Evolutionary conservation across 1,139 yeast species (phyloP).

Genomic region (Sugiyamaella sp.): DNA sequence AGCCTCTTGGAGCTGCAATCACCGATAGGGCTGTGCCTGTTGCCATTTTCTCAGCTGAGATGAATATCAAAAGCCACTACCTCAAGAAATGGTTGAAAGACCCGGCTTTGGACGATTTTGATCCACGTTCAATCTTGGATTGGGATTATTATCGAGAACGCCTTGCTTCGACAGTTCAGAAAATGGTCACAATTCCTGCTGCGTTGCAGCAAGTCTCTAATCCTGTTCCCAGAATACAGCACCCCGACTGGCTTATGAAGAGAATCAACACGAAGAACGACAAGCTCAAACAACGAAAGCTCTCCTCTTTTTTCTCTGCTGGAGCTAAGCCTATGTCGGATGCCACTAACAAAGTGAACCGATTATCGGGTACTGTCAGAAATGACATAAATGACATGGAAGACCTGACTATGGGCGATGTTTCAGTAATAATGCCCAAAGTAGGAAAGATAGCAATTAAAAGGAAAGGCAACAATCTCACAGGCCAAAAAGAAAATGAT

Average conservation of each 20-base stretch:
- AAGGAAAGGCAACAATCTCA: slow-evolving; percentile 27
- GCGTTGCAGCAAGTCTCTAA: slow-evolving; percentile 87
- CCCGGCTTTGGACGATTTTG: slow-evolving; percentile 75
- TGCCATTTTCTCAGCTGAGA: slow-evolving; percentile 88
- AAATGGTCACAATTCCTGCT: slow-evolving; percentile 96
- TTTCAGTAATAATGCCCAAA: slow-evolving; percentile 28
- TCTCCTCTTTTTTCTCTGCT: slow-evolving; percentile 56
- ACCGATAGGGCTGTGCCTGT: slow-evolving; percentile 97
- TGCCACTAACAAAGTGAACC: slow-evolving; percentile 20
- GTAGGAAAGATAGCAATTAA: slow-evolving; percentile 30
- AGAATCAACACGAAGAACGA: slow-evolving; percentile 63
- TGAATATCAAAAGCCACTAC: slow-evolving; percentile 59
- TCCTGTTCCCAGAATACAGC: slow-evolving; percentile 93
- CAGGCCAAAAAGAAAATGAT: slow-evolving; percentile 30
- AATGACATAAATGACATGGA: slow-evolving; percentile 62
- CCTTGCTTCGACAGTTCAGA: slow-evolving; percentile 89
- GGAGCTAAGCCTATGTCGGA: slow-evolving; percentile 22
- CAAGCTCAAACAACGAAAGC: slow-evolving; percentile 68
- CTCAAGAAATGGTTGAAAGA: slow-evolving; percentile 88
- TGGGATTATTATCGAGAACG: slow-evolving; percentile 94
- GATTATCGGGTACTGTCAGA: slow-evolving; percentile 26
- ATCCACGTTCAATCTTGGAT: slow-evolving; percentile 86
- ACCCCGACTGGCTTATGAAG: slow-evolving; percentile 90
- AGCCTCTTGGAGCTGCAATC: slow-evolving; percentile 85
- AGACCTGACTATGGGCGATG: slow-evolving; percentile 53